phyloP scores from a whole-genome alignment of 305 asterid genomes.

The Plantago coronopus region DNA sequence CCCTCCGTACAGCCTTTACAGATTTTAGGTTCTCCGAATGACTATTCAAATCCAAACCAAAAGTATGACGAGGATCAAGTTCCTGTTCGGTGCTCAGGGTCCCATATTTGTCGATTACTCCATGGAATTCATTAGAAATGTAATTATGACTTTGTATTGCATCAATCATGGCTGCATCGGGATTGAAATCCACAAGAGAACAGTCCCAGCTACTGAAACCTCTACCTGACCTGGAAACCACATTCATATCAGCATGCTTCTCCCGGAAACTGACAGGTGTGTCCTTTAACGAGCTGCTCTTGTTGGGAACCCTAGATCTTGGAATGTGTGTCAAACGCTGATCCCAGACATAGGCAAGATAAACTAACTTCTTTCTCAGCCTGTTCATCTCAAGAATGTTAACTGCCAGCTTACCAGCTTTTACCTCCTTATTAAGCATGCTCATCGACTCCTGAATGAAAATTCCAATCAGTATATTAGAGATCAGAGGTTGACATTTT shows the following conservation, averaged over 20 bases:
- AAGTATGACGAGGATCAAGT: constrained; percentile 26
- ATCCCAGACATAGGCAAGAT: constrained; percentile 79
- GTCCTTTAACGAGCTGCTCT: constrained; percentile 35
- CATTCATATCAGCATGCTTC: constrained; percentile 37
- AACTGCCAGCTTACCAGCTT: constrained; percentile 51
- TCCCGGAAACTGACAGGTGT: constrained; percentile 40
- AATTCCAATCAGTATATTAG: constrained; percentile 13
- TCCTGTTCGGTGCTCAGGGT: constrained; percentile 30
- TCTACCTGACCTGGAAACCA: constrained; percentile 42
- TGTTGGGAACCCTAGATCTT: constrained; percentile 33
- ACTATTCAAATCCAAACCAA: constrained; percentile 32
- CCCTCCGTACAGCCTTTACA: constrained; percentile 47
- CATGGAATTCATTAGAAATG: constrained; percentile 38
- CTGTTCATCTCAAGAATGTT: constrained; percentile 80
- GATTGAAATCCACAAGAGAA: constrained; percentile 46
- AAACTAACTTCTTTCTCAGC: constrained; percentile 55
- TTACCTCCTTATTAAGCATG: constrained; percentile 36
- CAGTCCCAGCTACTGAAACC: constrained; percentile 65
- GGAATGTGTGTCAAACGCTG: constrained; percentile 51
- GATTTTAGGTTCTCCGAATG: constrained; percentile 30
- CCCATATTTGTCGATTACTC: constrained; percentile 29
- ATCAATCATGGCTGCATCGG: constrained; percentile 32
- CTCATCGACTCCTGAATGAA: constrained; percentile 48
- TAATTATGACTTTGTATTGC: constrained; percentile 29
- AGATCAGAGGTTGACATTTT: neutral